Evolutionary conservation across 371 early-diverging fungal genomes (phyloP), one percentile per base, ranked within the genome.

Genomic region (Zopfochytrium polystomum): DNA sequence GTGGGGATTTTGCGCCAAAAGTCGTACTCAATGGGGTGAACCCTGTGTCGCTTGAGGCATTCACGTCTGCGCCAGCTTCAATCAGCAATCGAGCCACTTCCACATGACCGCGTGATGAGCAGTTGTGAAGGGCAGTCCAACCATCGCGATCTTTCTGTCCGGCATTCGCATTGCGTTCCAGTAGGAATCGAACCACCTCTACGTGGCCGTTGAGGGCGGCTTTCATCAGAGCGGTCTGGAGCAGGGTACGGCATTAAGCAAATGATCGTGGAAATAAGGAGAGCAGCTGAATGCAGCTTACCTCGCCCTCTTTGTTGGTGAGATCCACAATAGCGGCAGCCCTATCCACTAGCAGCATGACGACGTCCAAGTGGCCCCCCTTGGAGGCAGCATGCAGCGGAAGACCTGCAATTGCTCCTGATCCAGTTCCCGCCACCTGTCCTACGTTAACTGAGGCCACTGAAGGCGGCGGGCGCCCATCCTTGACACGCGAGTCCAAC

Each of bases 121-220:
- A 52, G 52, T 74, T 90, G 73, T 91, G 93, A 32, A 93, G 78
- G 0, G 90, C 83, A 11, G 89, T 87, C 91, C 91, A 93, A 0
- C 92, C 92, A 58, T 91, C 90, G 55, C 76, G 80, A 67, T 91
- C 92, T n/a, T 77, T 69, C 32, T 81, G 81, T 51, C 82, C 72
- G 20, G 85, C 76, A 55, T 89, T 80, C 3, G 91, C 90, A 4
- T 73, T 68, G 22, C 78, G 77, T 53, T 75, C 77, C 3, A 90
- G 58, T n/a, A 93, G 70, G 55, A 81, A 83, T 33, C 78, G 71
- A 15, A 89, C 86, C 44, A 89, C 78, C 18, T 74, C 71, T 31
- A 72, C 68, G 65, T 85, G 85, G 0, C 91, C 92, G 52, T 78
- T 68, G 60, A 85, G 86, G 29, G 89, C 84, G 3, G 90, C 90